Base-by-base conservation (phyloP, 78 protist species). In the Anaeramoeba flamelloides region DNA sequence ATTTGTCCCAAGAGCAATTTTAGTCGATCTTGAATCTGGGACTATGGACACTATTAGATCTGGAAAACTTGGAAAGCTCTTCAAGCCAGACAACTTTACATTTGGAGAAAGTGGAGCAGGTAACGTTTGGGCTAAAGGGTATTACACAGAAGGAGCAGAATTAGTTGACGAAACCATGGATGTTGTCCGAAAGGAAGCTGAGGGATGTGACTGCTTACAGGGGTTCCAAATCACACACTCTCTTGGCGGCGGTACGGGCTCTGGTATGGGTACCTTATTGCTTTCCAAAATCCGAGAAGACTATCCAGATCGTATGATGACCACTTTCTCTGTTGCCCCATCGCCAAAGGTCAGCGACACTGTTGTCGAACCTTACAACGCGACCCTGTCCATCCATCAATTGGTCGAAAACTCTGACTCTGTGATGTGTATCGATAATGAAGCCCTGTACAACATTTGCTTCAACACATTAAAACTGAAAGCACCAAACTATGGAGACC, bases 181-280 rank as follows among this genome's bases (percentile, higher is more conserved):
- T 40, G 91, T 91, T 40, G 92, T 94, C 32, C 92, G 97, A 83
- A 93, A 90, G 86, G 98, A 95, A 87, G 96, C 98, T 34, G 99
- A 95, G 89, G 31, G 75, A 64, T 89, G 94, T 85, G 97, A 95
- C 82, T 92, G 96, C 84, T 91, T 97, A 17, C 99, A 97, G 86
- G 99, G 99, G 76, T 95, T 97, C 95, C 98, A 93, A 84, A 84
- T 93, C 38, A 40, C 94, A 12, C 98, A 95, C 93, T 97, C 99
- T 22, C 90, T 97, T 40, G 99, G 99, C 39, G 99, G 99, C 41
- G 99, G 99, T 39, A 97, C 99, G 36, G 99, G 99, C 69, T 93
- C 99, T 22, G 99, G 99, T 38, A 83, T 86, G 89, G 95, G 91
- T 74, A 83, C 89, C 2, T 86, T 83, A 0, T n/a, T n/a, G 74